Evolutionary conservation across 345 rosid species (phyloP), one percentile per base, ranked within the genome.

Genomic region (Erucastrum elatum): DNA sequence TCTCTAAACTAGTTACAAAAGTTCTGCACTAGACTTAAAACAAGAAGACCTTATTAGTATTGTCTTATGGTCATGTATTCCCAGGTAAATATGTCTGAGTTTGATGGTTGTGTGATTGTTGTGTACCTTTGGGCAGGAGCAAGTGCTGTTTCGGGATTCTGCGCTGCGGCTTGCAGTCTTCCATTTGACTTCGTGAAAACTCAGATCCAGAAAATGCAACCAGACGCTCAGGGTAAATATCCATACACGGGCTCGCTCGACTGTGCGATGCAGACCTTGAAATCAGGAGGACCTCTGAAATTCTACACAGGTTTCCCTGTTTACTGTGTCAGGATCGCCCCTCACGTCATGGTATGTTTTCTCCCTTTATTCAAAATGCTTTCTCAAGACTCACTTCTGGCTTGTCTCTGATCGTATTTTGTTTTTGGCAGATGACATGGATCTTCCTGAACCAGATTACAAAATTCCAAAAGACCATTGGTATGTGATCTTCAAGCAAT

Each of bases 181-280:
- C 99, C 99, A 11, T 93, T 95, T 21, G 99, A 95, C 85, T 95
- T 75, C 58, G 97, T 95, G 16, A 95, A 95, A 80, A 95, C 99
- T 8, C 99, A 95, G 79, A 93, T 95, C 66, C 99, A 95, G 91
- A 95, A 95, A 77, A 95, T 95, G 99, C 98, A 95, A 81, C 99
- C 99, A 3, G 96, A 95, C 82, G 96, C 98, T 21, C 77, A 87
- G 59, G 99, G 99, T 13, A 95, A 90, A 78, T 90, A 84, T 83
- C 99, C 98, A 0, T 95, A 91, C 89, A 85, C 87, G 1, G 99
- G 99, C 61, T 93, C 99, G 25, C 21, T 90, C 31, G 99, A 95
- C 84, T 95, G 98, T 84, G 86, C 84, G 44, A 1, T 90, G 85
- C 89, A 91, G 73, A 95, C 98, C 46, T 84, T 95, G 35, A 95